Percentiles rank a stretch among this genome's conserved stretches.
Evolutionary conservation across 2,329 filamentous ascomycete species (phyloP).

Genomic region (Penicillium fuscoglaucum): DNA sequence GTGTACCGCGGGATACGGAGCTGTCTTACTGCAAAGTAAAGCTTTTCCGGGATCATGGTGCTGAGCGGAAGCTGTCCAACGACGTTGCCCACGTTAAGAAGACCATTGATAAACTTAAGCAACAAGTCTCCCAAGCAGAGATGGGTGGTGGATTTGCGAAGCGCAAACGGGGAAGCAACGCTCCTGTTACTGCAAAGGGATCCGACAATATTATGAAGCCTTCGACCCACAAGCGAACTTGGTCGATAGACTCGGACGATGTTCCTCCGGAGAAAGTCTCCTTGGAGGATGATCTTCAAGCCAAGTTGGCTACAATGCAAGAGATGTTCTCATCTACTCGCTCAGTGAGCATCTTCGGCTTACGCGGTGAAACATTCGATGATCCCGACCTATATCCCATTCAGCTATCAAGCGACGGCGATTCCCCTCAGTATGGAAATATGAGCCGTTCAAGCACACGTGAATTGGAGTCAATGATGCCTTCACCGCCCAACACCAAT

Average conservation of each 20-base stretch:
- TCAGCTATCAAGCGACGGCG: constrained; percentile 36
- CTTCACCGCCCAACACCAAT: constrained; percentile 44
- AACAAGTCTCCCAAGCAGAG: constrained; percentile 79
- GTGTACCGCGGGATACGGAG: constrained; percentile 54
- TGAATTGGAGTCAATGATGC: constrained; percentile 36
- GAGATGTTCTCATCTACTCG: constrained; percentile 51
- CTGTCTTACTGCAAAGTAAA: constrained; percentile 97
- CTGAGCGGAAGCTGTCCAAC: constrained; percentile 91
- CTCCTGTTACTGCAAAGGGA: constrained; percentile 49
- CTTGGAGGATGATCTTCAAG: constrained; percentile 47
- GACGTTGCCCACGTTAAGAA: constrained; percentile 95
- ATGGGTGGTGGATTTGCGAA: constrained; percentile 62
- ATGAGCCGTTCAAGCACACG: constrained; percentile 31
- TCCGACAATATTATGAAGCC: constrained; percentile 73
- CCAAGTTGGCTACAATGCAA: constrained; percentile 46
- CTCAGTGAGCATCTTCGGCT: constrained; percentile 43
- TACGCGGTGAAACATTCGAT: constrained; percentile 47
- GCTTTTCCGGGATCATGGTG: constrained; percentile 92
- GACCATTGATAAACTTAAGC: constrained; percentile 92
- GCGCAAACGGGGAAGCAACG: constrained; percentile 57
- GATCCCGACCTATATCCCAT: constrained; percentile 49
- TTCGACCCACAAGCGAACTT: constrained; percentile 87
- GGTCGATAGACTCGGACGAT: constrained; percentile 80
- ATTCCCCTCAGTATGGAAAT: constrained; percentile 32
- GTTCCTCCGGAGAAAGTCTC: constrained; percentile 46